Base-by-base conservation (phyloP, 352 stramenopile species). In the Globisporangium orthogonon region DNA sequence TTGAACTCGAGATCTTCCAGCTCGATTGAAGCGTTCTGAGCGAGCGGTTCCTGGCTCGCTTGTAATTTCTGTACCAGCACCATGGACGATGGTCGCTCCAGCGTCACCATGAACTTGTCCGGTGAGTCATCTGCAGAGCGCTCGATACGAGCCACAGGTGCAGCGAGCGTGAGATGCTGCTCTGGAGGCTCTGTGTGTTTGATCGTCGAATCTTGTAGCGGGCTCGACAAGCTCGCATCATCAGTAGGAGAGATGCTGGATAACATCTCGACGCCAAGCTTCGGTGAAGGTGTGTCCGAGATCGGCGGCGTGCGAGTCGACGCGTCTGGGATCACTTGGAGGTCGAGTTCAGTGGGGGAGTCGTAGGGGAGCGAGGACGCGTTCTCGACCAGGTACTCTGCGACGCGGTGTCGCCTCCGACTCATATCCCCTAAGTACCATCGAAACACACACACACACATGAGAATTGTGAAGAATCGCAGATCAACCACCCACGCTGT, bases 301-400 rank as follows among this genome's bases (percentile, higher is more conserved):
- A n/a, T n/a, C n/a, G n/a, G n/a, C n/a, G n/a, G n/a, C n/a, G n/a
- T n/a, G 11, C 44, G 15, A 28, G 30, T 5, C 17, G 44, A 9
- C 7, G 44, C 44, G 44, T 49, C 44, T 49, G 64, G 70, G 35
- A 76, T 70, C 17, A 63, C 53, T 46, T 69, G 60, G 7, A 73
- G 50, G 23, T 65, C 58, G 44, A 80, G 60, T 48, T 79, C 70
- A 6, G 69, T 74, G 35, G 62, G 41, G 47, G 60, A 74, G 41
- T 83, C 71, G 51, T 83, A 81, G 4, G 75, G 69, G 0, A 85
- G 55, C 13, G 62, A 54, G 2, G 63, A 47, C 17, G 73, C 75
- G 43, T 86, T 61, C 49, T 74, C 70, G 44, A 88, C 86, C 17
- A 88, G 40, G 6, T 83, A 67, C 29, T 72, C 64, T 17, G 74